Conservation (phyloP, 129 eudicot species). For the Arctium minus region DNA sequence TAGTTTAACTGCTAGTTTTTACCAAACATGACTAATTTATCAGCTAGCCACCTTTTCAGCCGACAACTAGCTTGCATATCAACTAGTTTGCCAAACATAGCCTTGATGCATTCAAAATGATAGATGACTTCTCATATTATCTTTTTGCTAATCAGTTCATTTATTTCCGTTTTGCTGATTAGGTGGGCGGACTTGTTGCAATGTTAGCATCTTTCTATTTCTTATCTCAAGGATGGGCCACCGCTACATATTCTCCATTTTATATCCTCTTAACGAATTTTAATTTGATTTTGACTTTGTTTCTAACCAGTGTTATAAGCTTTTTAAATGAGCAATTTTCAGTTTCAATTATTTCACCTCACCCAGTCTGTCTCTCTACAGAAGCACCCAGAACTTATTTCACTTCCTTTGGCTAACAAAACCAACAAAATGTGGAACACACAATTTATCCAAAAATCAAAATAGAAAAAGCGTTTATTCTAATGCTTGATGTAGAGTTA, state of each 20-base stretch:
- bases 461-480: neutral
- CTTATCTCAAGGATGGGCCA: constrained; percentile 97
- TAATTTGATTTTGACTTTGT: neutral
- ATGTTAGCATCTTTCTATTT: constrained; percentile 87
- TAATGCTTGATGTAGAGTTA: constrained; percentile 39
- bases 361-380: neutral
- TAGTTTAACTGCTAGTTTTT: neutral
- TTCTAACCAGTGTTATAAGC: neutral
- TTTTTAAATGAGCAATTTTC: neutral
- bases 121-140: neutral
- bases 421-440: neutral
- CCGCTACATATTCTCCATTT: constrained; percentile 71
- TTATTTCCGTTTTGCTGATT: constrained; percentile 1
- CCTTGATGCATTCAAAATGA: neutral
- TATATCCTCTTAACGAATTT: constrained; percentile 57
- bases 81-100: neutral
- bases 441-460: neutral
- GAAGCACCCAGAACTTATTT: neutral
- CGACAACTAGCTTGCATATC: neutral
- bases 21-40: neutral
- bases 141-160: neutral
- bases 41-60: neutral
- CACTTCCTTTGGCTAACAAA: neutral
- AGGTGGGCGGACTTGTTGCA: constrained; percentile 94
- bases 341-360: neutral